These are phyloP conservation scores for Nitzschia sp. DNA, from an alignment of 108 stramenopile genomes.

Conservation along the genomic window DNA sequence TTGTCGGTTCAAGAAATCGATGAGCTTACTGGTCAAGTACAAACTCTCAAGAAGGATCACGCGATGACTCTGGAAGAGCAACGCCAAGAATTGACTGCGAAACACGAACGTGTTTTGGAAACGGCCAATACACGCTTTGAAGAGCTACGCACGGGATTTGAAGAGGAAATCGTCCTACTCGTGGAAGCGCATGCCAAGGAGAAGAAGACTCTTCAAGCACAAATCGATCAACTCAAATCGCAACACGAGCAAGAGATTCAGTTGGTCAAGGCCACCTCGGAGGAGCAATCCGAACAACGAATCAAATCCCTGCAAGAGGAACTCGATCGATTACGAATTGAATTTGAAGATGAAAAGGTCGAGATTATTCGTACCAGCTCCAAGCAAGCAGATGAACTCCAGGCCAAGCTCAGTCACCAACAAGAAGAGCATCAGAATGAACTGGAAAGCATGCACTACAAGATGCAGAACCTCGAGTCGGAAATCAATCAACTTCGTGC, in stretches of 20 bases:
- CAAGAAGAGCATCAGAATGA: slow-evolving; percentile 25
- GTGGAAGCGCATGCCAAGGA: slow-evolving; percentile 7
- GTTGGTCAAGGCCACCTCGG: neutral
- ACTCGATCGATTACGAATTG: slow-evolving; percentile 16
- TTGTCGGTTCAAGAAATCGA: slow-evolving; percentile 20
- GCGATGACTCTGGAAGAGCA: neutral
- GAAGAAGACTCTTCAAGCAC: slow-evolving; percentile 2
- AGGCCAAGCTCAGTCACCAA: slow-evolving; percentile 15
- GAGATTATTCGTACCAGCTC: slow-evolving; percentile 16
- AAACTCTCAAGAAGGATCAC: slow-evolving; percentile 19
- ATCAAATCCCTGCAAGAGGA: slow-evolving; percentile 15
- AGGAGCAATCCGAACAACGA: slow-evolving; percentile 14
- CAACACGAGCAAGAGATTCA: neutral
- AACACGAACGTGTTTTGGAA: neutral
- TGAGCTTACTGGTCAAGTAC: slow-evolving; percentile 18
- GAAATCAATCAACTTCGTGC: neutral
- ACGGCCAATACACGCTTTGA: slow-evolving; percentile 2
- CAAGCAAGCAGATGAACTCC: slow-evolving; percentile 15
- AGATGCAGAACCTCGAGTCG: neutral
- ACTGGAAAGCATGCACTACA: slow-evolving; percentile 2
- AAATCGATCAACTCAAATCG: slow-evolving; percentile 19
- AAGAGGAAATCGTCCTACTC: slow-evolving; percentile 10
- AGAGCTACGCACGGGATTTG: slow-evolving; percentile 1
- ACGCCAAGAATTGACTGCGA: neutral
- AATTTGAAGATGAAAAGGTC: slow-evolving; percentile 19